Base-by-base conservation (phyloP, 192 early-diverging fungal species). In the Cetraspora pellucida region DNA sequence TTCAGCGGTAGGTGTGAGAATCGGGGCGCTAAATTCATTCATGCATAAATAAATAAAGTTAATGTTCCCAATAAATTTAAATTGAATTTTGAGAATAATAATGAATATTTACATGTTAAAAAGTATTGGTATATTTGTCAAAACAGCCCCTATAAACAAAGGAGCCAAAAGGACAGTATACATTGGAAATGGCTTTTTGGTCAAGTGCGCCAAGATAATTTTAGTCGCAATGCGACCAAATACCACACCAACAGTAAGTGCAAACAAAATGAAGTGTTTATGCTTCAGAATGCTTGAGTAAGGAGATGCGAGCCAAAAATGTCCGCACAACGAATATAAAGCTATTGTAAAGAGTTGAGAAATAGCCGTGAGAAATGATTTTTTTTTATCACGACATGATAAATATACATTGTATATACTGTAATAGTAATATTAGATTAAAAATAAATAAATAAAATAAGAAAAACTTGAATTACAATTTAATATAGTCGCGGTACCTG, bases 151-250 rank as follows among this genome's bases (percentile, higher is more conserved):
- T 8, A 92, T 10, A 27, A 91, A 82, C 55, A 96, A 77, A 25
- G 95, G 95, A 30, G 92, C 78, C 77, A 94, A 78, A 69, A 95
- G 86, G 27, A 91, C 89, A 16, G 93, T 93, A 83, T 91, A 97
- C 77, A 87, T 90, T 49, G 95, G 95, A 84, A 92, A 97, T 30
- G 81, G 78, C 78, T 85, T 89, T 83, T 94, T 92, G 31, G 93
- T 94, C 52, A 97, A 86, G 69, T 97, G 95, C 28, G 93, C 91
- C 81, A 97, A 81, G 68, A 97, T 95, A 67, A 97, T 95, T 76
- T 95, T 93, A 77, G 93, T 93, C 61, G 92, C 93, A 81, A 95
- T 91, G 74, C 93, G 90, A 37, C 93, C 93, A 87, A 95, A 95
- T 4, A 90, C 92, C 79, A 93, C 89, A n/a, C 93, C 93, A 27